Evolutionary conservation across 75 land plant species (phyloP).

Genomic region (Picea sitchensis): DNA sequence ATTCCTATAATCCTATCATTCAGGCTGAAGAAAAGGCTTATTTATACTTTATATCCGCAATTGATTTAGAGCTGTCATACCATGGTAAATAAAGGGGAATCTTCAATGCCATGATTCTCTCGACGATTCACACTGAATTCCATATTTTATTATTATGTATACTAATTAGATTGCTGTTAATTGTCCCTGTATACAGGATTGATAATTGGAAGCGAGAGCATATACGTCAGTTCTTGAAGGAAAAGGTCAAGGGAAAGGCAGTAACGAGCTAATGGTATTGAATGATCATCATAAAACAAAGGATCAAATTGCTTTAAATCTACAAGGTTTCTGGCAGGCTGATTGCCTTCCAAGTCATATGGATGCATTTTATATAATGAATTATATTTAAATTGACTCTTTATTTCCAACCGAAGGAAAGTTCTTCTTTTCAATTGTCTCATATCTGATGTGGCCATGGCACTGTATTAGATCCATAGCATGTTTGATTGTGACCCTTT

Average conservation of each 20-base stretch:
- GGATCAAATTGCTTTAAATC: too few species aligned
- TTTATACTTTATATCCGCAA: background rate
- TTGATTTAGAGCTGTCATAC: background rate
- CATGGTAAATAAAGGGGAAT: background rate
- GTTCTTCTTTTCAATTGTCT: too few species aligned
- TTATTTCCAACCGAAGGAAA: too few species aligned
- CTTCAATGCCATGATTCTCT: background rate
- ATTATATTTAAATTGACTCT: too few species aligned
- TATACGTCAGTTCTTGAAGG: conserved; percentile 66
- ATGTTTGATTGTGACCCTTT: too few species aligned
- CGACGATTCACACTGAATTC: background rate
- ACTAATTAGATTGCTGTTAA: background rate
- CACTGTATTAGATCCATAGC: too few species aligned
- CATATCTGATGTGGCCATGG: too few species aligned
- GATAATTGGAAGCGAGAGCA: conserved; percentile 98
- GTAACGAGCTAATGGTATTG: conserved; percentile 14
- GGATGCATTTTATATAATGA: too few species aligned
- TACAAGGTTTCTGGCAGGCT: too few species aligned
- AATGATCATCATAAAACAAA: too few species aligned
- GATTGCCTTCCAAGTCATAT: too few species aligned
- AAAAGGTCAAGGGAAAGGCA: conserved; percentile 53
- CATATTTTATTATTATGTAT: background rate
- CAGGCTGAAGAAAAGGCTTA: background rate
- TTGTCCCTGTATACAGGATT: conserved; percentile 48
- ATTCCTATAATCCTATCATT: background rate